A percentile compares a stretch with the other conserved stretches of the same genome.
Conservation (phyloP, 257 asterid species). For the Buddleja alternifolia region DNA sequence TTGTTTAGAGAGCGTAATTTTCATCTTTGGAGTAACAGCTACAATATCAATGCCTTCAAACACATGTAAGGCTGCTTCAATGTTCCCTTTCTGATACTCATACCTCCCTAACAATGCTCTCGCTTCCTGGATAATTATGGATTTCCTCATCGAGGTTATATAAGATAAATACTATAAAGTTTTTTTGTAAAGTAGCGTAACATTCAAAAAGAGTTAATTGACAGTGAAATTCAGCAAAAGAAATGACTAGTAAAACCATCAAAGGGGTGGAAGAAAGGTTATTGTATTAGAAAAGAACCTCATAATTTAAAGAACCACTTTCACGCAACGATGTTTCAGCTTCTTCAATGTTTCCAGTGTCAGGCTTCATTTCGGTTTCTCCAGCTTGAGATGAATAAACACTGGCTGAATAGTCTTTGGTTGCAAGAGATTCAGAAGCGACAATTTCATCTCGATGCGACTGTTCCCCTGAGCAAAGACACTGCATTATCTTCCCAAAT, state of each 20-base stretch:
- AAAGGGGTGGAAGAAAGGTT: neutral
- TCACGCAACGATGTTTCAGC: conserved; percentile 88
- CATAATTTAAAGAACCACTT: conserved; percentile 75
- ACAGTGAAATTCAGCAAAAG: neutral
- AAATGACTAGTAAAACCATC: conserved; percentile 2
- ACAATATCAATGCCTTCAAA: conserved; percentile 89
- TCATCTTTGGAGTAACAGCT: conserved; percentile 77
- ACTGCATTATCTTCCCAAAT: conserved; percentile 62
- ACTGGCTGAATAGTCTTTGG: conserved; percentile 56
- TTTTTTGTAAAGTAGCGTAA: neutral
- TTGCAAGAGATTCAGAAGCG: conserved; percentile 59
- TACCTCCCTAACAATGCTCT: conserved; percentile 92
- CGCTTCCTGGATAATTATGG: conserved; percentile 71
- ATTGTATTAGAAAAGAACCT: conserved; percentile 47
- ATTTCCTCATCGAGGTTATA: conserved; percentile 11
- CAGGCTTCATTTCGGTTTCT: conserved; percentile 63
- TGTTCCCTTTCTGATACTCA: conserved; percentile 88
- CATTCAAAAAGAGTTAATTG: conserved; percentile 1
- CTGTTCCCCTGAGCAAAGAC: conserved; percentile 70
- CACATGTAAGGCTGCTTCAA: conserved; percentile 90
- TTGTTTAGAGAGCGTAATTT: conserved; percentile 55
- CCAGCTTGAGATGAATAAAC: conserved; percentile 54
- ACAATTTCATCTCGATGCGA: conserved; percentile 48
- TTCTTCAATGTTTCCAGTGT: conserved; percentile 81
- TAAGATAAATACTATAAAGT: neutral